These are phyloP conservation scores for Fragosphaeria purpurea DNA, from an alignment of 2,329 filamentous ascomycete genomes.

Conservation along the genomic window DNA sequence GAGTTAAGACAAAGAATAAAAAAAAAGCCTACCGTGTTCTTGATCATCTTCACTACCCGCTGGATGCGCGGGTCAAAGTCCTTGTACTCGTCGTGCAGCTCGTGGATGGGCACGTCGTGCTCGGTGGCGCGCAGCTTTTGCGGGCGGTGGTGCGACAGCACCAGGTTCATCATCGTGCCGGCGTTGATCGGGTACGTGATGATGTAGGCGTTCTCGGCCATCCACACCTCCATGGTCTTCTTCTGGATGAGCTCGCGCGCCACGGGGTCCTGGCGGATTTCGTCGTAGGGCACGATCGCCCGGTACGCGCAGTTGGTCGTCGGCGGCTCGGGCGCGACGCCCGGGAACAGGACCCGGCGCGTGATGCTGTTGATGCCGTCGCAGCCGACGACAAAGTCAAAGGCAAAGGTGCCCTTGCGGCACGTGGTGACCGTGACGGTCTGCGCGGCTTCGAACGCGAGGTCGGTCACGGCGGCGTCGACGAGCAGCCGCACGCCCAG, in stretches of 20 bases:
- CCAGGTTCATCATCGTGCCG: constrained; percentile 34
- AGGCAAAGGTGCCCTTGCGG: constrained; percentile 17
- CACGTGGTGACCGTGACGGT: constrained; percentile 21
- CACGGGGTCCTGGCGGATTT: constrained; percentile 30
- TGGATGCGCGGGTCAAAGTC: constrained; percentile 34
- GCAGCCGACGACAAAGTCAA: constrained; percentile 18
- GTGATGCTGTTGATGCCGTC: constrained; percentile 28
- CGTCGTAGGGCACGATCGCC: constrained; percentile 31
- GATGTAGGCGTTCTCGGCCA: constrained; percentile 25
- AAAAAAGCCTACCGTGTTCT: constrained; percentile 13
- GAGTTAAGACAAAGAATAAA: background rate
- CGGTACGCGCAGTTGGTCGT: constrained; percentile 35
- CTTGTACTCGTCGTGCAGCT: constrained; percentile 30
- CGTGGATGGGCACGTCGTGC: constrained; percentile 29
- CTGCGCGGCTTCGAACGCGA: constrained; percentile 15
- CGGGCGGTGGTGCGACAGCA: constrained; percentile 22
- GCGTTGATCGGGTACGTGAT: constrained; percentile 36
- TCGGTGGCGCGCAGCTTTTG: constrained; percentile 23
- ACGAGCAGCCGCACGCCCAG: constrained; percentile 29
- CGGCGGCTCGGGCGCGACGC: constrained; percentile 27
- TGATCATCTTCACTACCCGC: constrained; percentile 29
- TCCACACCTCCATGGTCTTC: constrained; percentile 17
- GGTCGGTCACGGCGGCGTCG: constrained; percentile 13
- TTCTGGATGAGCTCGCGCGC: constrained; percentile 27
- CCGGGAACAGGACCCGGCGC: constrained; percentile 28